phyloP scores from a whole-genome alignment of 2,329 filamentous ascomycete species.

The Colletotrichum trifolii region DNA sequence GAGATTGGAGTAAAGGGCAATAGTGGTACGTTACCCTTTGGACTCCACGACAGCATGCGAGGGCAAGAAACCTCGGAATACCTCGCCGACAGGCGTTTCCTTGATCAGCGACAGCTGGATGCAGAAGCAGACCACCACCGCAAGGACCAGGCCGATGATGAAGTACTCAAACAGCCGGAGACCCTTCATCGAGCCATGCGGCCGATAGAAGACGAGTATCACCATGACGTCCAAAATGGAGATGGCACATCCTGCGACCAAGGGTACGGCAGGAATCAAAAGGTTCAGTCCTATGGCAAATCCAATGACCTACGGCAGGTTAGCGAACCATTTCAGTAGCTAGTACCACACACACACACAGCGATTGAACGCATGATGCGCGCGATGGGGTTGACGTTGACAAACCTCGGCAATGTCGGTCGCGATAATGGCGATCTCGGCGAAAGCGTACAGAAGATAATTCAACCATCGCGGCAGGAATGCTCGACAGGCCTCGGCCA shows the following conservation, averaged over 20 bases:
- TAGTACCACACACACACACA: background rate
- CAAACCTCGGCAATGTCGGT: conserved; percentile 76
- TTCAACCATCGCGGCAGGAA: conserved; percentile 76
- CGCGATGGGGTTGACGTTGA: background rate
- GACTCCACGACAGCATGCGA: conserved; percentile 68
- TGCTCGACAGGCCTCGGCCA: conserved; percentile 73
- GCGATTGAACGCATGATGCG: background rate
- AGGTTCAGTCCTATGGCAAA: conserved; percentile 77
- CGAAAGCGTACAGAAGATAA: conserved; percentile 68
- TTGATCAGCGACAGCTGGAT: conserved; percentile 74
- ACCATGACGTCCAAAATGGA: conserved; percentile 76
- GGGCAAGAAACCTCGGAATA: conserved; percentile 74
- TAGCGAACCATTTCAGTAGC: conserved; percentile 2
- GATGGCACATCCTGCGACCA: conserved; percentile 75
- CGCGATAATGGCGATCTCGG: conserved; percentile 76
- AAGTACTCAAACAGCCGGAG: conserved; percentile 73
- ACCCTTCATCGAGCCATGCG: conserved; percentile 67
- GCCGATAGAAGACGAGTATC: conserved; percentile 74
- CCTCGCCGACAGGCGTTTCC: conserved; percentile 64
- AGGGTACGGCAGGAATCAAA: conserved; percentile 69
- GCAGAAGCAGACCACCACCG: conserved; percentile 76
- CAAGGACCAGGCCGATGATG: conserved; percentile 72
- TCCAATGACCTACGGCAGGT: conserved; percentile 67
- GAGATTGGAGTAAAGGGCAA: conserved; percentile 38
- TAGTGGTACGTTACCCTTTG: conserved; percentile 52